A percentile compares a stretch with the other conserved stretches of the same genome.
phyloP scores from a whole-genome alignment of 2,329 filamentous ascomycete genomes.

The Pseudogymnoascus sp. region DNA sequence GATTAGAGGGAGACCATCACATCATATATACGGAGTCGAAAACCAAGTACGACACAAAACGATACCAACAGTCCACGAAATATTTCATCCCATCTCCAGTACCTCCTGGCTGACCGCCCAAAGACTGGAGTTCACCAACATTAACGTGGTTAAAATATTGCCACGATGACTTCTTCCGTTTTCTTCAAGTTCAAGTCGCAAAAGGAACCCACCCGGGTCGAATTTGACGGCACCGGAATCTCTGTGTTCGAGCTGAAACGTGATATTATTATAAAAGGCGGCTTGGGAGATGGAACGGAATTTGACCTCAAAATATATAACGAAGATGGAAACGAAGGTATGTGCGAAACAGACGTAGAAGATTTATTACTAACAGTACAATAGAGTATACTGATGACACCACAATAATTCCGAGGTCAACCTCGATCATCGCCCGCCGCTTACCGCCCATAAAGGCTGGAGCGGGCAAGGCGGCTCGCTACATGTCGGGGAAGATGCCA shows the following conservation, averaged over 20 bases:
- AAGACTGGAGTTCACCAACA: background rate
- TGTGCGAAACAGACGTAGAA: conserved; percentile 27
- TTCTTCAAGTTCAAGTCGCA: conserved; percentile 99
- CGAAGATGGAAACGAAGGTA: conserved; percentile 85
- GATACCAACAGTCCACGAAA: conserved; percentile 9
- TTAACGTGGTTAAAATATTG: conserved; percentile 9
- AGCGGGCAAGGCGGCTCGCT: conserved; percentile 83
- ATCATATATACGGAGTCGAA: background rate
- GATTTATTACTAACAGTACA: conserved; percentile 24
- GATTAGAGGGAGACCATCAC: background rate
- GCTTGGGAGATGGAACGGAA: conserved; percentile 88
- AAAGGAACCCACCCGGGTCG: conserved; percentile 87
- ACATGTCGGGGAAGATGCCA: conserved; percentile 94
- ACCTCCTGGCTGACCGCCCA: conserved; percentile 4
- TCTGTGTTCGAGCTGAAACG: conserved; percentile 98
- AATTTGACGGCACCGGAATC: conserved; percentile 95
- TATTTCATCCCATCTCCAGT: conserved; percentile 6
- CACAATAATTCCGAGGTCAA: conserved; percentile 90
- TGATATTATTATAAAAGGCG: conserved; percentile 93
- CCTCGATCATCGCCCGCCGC: conserved; percentile 81
- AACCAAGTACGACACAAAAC: background rate
- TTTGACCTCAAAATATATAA: conserved; percentile 94
- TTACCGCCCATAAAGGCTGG: conserved; percentile 77
- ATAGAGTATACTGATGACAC: conserved; percentile 96
- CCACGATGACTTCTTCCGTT: conserved; percentile 57